Evolutionary conservation across 495 filamentous ascomycete species (phyloP).

Genomic region (Chlorociboria aeruginascens): DNA sequence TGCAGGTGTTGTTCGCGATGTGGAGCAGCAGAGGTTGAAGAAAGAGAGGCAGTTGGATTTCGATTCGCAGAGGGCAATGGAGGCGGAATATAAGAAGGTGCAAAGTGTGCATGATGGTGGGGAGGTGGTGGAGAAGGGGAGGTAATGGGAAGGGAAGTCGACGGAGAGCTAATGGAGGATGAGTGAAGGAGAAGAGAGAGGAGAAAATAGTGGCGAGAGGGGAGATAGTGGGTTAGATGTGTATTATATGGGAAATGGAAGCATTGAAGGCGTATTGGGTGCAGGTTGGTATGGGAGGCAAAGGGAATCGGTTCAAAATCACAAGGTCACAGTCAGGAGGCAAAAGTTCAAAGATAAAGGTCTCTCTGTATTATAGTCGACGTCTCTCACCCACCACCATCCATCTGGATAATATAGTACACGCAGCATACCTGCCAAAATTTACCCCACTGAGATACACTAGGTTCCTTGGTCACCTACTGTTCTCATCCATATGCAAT

Average conservation of each 20-base stretch:
- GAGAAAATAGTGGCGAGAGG: not conserved
- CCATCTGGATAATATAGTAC: too few relatives aligned
- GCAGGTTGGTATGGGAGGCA: too few relatives aligned
- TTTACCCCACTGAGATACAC: too few relatives aligned
- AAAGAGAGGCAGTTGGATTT: conserved; percentile 84
- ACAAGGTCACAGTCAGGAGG: too few relatives aligned
- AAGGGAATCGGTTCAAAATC: too few relatives aligned
- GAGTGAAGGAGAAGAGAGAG: not conserved
- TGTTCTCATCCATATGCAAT: conserved; percentile 3
- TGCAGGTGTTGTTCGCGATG: conserved; percentile 81
- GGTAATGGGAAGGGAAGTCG: not conserved
- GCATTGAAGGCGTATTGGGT: too few relatives aligned
- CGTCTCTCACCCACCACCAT: too few relatives aligned
- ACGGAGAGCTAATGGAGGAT: not conserved
- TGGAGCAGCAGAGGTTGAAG: conserved; percentile 87
- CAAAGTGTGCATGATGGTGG: conserved; percentile 42
- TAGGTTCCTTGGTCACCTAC: too few relatives aligned
- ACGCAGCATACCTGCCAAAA: too few relatives aligned
- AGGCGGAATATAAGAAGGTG: conserved; percentile 81
- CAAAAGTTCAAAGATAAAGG: too few relatives aligned
- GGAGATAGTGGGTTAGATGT: not conserved
- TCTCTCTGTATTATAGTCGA: too few relatives aligned
- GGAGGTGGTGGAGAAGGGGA: conserved; percentile 1
- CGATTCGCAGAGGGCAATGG: conserved; percentile 73
- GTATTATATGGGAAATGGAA: not conserved